Percentiles rank a stretch among this genome's conserved stretches.
Evolutionary conservation across 2,329 filamentous ascomycete genomes (phyloP).

Genomic region (Sporothrix brasiliensis): DNA sequence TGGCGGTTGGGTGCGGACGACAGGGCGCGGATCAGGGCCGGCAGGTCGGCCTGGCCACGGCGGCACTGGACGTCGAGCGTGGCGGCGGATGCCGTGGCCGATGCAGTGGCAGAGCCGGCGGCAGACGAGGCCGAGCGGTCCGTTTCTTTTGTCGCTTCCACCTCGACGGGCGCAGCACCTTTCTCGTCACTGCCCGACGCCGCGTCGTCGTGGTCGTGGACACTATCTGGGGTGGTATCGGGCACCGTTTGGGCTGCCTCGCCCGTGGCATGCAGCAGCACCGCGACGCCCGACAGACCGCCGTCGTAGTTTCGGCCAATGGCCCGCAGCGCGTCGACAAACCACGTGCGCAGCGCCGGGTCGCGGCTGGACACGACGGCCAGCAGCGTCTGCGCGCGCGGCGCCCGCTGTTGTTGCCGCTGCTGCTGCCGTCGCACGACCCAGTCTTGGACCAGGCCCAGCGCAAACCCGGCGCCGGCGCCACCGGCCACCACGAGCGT

Average conservation of each 20-base stretch:
- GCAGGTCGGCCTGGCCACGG: conserved; percentile 14
- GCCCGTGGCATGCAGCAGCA: background rate
- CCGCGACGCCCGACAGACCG: background rate
- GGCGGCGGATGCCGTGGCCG: background rate
- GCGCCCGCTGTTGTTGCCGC: too few relatives aligned
- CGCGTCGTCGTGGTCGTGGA: background rate
- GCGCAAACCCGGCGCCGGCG: conserved; percentile 57
- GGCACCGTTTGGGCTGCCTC: background rate
- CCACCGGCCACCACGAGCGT: conserved; percentile 58
- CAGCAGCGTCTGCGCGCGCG: conserved; percentile 24
- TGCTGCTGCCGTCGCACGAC: conserved; percentile 31
- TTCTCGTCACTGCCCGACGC: background rate
- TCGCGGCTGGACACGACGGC: conserved; percentile 43
- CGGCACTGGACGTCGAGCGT: conserved; percentile 33
- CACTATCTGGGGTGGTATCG: background rate
- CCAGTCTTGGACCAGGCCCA: conserved; percentile 52
- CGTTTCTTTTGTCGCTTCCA: too few relatives aligned
- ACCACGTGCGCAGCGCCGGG: conserved; percentile 40
- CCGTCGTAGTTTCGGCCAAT: conserved; percentile 36
- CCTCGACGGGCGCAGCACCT: background rate
- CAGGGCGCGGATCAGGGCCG: background rate
- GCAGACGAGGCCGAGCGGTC: too few relatives aligned
- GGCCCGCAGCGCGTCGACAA: conserved; percentile 38
- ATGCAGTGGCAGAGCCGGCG: background rate
- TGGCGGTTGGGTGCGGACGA: background rate